A percentile compares a stretch with the other conserved stretches of the same genome.
These are phyloP conservation scores for Austroboletus eburneus DNA, from an alignment of 768 basidiomycete genomes.

Conservation along the genomic window DNA sequence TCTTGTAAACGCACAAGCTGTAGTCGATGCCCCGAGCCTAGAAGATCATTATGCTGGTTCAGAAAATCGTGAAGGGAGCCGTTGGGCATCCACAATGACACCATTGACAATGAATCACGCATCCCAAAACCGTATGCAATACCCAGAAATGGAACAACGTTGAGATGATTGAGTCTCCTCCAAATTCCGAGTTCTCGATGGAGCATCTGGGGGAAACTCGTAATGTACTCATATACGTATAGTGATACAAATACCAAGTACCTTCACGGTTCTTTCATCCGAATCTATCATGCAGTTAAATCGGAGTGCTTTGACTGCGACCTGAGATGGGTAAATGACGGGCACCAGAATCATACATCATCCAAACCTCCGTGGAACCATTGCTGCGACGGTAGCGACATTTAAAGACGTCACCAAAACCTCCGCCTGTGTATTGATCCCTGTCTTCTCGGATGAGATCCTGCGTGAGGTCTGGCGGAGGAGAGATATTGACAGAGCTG, in stretches of 20 bases:
- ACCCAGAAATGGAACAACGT: slow-evolving; percentile 29
- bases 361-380: background rate
- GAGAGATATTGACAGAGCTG: too few relatives aligned
- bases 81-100: slow-evolving; percentile 31
- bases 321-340: slow-evolving; percentile 2
- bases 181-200: slow-evolving; percentile 29
- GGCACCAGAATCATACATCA: background rate
- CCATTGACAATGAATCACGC: slow-evolving; percentile 20
- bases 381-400: too few relatives aligned
- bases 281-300: slow-evolving; percentile 3
- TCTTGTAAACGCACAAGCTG: slow-evolving; percentile 11
- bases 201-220: slow-evolving; percentile 9
- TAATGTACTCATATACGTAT: background rate
- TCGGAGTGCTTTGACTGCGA: slow-evolving; percentile 22
- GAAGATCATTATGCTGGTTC: background rate
- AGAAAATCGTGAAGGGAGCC: slow-evolving; percentile 21
- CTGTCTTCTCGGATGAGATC: too few relatives aligned
- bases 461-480: too few relatives aligned
- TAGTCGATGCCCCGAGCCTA: slow-evolving; percentile 3
- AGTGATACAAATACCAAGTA: background rate
- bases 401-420: too few relatives aligned
- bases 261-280: background rate
- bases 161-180: slow-evolving; percentile 21
- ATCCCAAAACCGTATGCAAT: slow-evolving; percentile 25
- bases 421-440: too few relatives aligned